Base-by-base conservation (phyloP, 768 basidiomycete genomes). In the Glaciozyma martinii region DNA sequence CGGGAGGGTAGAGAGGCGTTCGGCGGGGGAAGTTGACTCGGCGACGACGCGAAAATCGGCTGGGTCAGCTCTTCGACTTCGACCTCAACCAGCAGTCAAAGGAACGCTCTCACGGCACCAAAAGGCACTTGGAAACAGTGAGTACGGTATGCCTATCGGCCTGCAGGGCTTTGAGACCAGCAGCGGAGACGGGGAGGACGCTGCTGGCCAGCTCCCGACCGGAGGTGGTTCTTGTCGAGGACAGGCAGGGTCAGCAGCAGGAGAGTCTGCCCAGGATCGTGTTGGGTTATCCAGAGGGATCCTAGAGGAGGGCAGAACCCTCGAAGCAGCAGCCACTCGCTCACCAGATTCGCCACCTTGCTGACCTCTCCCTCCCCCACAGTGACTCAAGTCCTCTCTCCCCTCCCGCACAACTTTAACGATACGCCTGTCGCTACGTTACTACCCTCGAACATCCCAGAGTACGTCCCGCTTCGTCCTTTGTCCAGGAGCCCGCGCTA, bases 381-480 rank as follows among this genome's bases (percentile, higher is more conserved):
- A 40, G 37, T 40, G 37, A 40, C 37, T 40, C 37, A 40, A 40
- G 37, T 40, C 37, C 37, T 40, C 37, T 8, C 37, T 40, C 37
- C 37, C 37, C 37, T 40, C 10, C 37, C 37, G 37, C 37, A 40
- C 37, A 40, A 40, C 37, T 40, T 40, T 13, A 40, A 40, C 37
- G 37, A 40, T 40, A 40, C 37, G 18, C 62, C 60, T 0, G 58
- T 56, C 21, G 68, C 68, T 33, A 65, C 64, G 10, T 29, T 69
- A 3, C 37, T 69, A 16, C 68, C 68, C 9, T 54, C 61, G 5
- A 40, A 66, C 44, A 57, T 69, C 33, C 68, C 68, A 40, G 68
- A 69, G 68, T 69, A 27, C 12, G 64, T 32, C 5, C 13, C 46
- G 44, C 23, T 21, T 21, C 37, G 30, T 16, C 21, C 1, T 21